A percentile compares a stretch with the other conserved stretches of the same genome.
phyloP scores from a whole-genome alignment of 1,139 yeast genomes.

The Candida gigantensis region DNA sequence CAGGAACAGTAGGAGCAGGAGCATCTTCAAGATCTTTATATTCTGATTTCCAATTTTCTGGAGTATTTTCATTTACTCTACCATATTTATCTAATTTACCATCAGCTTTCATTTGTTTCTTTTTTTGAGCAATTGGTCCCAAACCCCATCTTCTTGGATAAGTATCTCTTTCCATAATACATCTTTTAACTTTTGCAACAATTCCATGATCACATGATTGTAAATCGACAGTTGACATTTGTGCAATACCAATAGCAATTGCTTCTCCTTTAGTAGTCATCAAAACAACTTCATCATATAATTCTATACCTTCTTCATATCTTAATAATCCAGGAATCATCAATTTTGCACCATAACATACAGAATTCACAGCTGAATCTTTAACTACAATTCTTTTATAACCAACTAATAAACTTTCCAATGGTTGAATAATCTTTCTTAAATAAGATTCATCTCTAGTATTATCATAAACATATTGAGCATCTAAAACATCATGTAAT shows the following conservation, averaged over 20 bases:
- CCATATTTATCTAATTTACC: slow-evolving; percentile 97
- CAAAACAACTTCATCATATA: slow-evolving; percentile 95
- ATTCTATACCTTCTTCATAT: slow-evolving; percentile 96
- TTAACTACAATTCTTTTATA: slow-evolving; percentile 97
- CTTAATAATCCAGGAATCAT: slow-evolving; percentile 98
- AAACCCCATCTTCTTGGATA: slow-evolving; percentile 99
- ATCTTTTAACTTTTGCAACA: slow-evolving; percentile 97
- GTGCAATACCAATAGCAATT: slow-evolving; percentile 97
- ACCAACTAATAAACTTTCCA: slow-evolving; percentile 89
- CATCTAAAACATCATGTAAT: slow-evolving; percentile 94
- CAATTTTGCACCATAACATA: slow-evolving; percentile 97
- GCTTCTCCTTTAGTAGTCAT: slow-evolving; percentile 99
- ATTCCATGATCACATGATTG: slow-evolving; percentile 98
- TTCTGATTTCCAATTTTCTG: slow-evolving; percentile 85
- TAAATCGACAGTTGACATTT: slow-evolving; percentile 97
- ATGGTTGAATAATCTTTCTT: slow-evolving; percentile 91
- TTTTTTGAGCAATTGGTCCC: slow-evolving; percentile 98
- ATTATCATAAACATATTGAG: slow-evolving; percentile 97
- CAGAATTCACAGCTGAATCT: slow-evolving; percentile 97
- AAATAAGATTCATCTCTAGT: slow-evolving; percentile 95
- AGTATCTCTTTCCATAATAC: slow-evolving; percentile 98
- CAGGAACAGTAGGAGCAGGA: slow-evolving; percentile 55
- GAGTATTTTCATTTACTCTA: slow-evolving; percentile 89
- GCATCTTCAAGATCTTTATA: slow-evolving; percentile 81
- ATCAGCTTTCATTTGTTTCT: slow-evolving; percentile 96